These are phyloP conservation scores for Dendrobium catenatum DNA, from an alignment of 106 monocot species.

Conservation along the genomic window DNA sequence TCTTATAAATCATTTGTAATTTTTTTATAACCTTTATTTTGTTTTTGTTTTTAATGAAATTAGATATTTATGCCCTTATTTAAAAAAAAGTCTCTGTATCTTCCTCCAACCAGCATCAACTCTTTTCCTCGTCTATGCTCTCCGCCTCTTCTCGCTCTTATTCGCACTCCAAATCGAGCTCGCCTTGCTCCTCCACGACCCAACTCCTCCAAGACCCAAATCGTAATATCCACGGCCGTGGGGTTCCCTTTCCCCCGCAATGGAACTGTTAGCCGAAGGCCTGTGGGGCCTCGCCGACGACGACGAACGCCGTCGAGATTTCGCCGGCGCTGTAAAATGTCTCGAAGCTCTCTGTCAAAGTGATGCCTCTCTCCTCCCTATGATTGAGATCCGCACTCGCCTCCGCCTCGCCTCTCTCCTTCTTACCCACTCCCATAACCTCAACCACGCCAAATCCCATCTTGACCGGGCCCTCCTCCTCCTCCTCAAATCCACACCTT, in stretches of 20 bases:
- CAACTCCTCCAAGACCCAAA: background rate
- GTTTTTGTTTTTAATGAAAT: too few species aligned
- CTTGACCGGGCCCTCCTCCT: slow-evolving; percentile 70
- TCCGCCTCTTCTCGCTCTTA: too few species aligned
- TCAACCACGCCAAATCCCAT: slow-evolving; percentile 73
- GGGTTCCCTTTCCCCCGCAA: background rate
- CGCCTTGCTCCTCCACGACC: background rate
- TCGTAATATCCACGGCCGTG: background rate
- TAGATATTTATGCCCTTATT: too few species aligned
- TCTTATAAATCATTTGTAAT: too few species aligned
- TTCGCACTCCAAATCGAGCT: background rate
- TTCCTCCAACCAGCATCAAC: too few species aligned
- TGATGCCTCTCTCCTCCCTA: slow-evolving; percentile 77
- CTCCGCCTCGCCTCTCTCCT: slow-evolving; percentile 62
- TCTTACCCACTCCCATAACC: slow-evolving; percentile 66
- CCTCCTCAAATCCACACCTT: slow-evolving; percentile 49
- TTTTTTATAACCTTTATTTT: too few species aligned
- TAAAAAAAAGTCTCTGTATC: too few species aligned
- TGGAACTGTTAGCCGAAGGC: slow-evolving; percentile 51
- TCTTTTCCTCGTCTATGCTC: too few species aligned
- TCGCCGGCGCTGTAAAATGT: slow-evolving; percentile 42
- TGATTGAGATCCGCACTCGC: slow-evolving; percentile 59
- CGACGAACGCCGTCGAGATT: slow-evolving; percentile 32
- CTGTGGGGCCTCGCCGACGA: slow-evolving; percentile 76
- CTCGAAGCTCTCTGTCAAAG: slow-evolving; percentile 55